A percentile compares a stretch with the other conserved stretches of the same genome.
phyloP scores from a whole-genome alignment of 2,329 filamentous ascomycete species.

The Claviceps spartinae region DNA sequence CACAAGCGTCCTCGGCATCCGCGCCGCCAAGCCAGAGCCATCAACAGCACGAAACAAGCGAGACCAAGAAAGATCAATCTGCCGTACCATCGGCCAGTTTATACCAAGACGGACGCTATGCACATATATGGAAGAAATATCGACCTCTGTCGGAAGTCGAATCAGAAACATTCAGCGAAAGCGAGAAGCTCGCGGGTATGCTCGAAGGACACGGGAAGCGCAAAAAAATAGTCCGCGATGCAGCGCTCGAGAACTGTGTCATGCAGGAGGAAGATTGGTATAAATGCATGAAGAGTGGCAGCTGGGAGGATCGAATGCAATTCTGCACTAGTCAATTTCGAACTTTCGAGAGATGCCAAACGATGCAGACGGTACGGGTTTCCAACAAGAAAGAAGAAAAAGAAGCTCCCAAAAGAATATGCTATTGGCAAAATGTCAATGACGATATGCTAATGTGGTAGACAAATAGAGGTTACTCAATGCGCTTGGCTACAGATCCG shows the following conservation, averaged over 20 bases:
- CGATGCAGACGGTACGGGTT: constrained; percentile 59
- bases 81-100: constrained; percentile 36
- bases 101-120: constrained; percentile 51
- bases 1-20: constrained; percentile 8
- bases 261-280: constrained; percentile 73
- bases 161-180: constrained; percentile 54
- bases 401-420: not conserved
- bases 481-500: constrained; percentile 73
- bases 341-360: constrained; percentile 76
- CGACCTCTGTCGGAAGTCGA: constrained; percentile 58
- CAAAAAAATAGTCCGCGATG: constrained; percentile 60
- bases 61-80: constrained; percentile 9
- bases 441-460: not conserved
- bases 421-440: too few relatives aligned
- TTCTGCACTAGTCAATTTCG: constrained; percentile 70
- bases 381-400: not conserved
- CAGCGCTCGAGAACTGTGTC: constrained; percentile 87
- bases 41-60: constrained; percentile 8
- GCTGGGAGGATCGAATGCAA: constrained; percentile 53
- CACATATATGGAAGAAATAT: constrained; percentile 90
- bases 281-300: constrained; percentile 66
- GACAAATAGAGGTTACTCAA: constrained; percentile 58
- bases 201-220: constrained; percentile 75
- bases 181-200: constrained; percentile 69
- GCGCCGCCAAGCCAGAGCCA: constrained; percentile 6